Evolutionary conservation across 1,139 yeast genomes (phyloP), one percentile per base, ranked within the genome.

Genomic region (Lodderomyces jiufengensis): DNA sequence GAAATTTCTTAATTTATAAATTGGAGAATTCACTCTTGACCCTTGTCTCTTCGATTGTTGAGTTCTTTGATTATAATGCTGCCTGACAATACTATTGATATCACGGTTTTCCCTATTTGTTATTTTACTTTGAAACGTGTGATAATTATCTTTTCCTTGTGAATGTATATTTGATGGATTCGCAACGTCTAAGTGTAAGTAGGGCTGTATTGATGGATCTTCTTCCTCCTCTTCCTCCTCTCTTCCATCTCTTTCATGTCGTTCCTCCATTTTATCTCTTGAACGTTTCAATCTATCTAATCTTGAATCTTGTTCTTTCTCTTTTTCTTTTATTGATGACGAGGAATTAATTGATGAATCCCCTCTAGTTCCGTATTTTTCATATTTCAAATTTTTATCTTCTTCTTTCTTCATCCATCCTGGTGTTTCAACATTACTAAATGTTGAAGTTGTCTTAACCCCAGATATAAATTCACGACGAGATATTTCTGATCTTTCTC

Each of bases 21-120:
- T 92, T 5, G 95, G 94, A 0, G 97, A 87, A 28, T 77, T 70
- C 22, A 80, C 70, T 45, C 99, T 71, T 16, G 67, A 57, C 18
- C 77, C 80, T 38, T 75, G 76, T 24, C 65, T 63, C 44, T 80
- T 78, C 2, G 92, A 75, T 46, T 77, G 77, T 46, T 78, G 76
- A 0, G 96, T 84, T 50, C 95, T 73, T 47, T 84, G 84, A 58
- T 92, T 92, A 56, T 92, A 92, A 59, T 88, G 97, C 33, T 76
- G 69, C 42, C 92, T 67, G 20, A 92, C 95, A 40, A 84, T 74
- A 33, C 75, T 73, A 50, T 83, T 69, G 40, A 66, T 63, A 40
- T 70, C 75, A 31, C 58, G 57, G 34, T 52, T 51, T 14, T 63
- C 65, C 29, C 51, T 54, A 40, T 67, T 59, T n/a, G 53, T 45